Evolutionary conservation across 106 monocot genomes (phyloP), one percentile per base, ranked within the genome.

Genomic region (Dendrobium nobile): DNA sequence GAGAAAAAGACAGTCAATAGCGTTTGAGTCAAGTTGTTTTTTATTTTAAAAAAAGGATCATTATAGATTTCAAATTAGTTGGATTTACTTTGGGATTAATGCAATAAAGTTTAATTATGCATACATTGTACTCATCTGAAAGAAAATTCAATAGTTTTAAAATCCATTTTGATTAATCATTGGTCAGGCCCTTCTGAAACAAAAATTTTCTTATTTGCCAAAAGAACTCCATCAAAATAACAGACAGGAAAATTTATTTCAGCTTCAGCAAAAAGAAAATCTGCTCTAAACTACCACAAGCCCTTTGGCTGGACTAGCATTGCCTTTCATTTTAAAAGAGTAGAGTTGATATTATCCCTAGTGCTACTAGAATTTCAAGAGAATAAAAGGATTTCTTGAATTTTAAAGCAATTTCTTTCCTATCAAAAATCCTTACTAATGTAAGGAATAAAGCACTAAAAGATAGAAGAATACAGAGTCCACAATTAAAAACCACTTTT

Each of bases 211-310:
- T 13, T 51, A 51, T 51, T 51, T 51, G 2, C 15, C 51, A 3
- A 51, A 51, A 51, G 16, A 13, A 13, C 16, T 51, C 15, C 51
- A 51, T 51, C 15, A 13, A 51, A 51, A 51, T 51, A 82, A 19
- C 54, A 80, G 9, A 79, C 3, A 33, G 1, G 33, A 15, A 33
- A 15, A 28, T 33, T 70, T 70, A 70, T 9, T 70, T 70, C 10
- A 70, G 70, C 37, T 70, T 70, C 15, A 70, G 9, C 28, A 70
- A 37, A 70, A 70, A 33, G 70, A 24, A 70, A 70, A 70, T 70
- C 70, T 70, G 33, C 37, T 70, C 37, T 37, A 70, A 10, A 16
- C 37, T 70, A 70, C 37, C 70, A 70, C 37, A 37, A 70, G 15
- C 33, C 70, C 37, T 70, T 3, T 28, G 28, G 70, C 70, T 16